Evolutionary conservation across 441 rosid genomes (phyloP).

Genomic region (Brassica hybrid): DNA sequence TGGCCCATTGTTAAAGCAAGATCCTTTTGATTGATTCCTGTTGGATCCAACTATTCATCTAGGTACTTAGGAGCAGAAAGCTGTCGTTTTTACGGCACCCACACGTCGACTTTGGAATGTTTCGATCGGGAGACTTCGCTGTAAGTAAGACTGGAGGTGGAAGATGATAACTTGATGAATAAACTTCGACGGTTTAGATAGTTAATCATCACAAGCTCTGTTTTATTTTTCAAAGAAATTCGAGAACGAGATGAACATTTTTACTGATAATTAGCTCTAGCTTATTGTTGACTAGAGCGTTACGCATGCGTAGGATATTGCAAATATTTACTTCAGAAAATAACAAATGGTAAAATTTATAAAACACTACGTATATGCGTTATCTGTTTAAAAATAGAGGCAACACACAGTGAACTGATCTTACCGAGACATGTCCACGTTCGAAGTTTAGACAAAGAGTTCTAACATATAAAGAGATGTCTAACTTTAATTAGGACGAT

Average conservation of each 20-base stretch:
- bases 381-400: background rate
- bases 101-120: background rate
- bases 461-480: no score
- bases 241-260: background rate
- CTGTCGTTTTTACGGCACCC: background rate
- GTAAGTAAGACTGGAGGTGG: background rate
- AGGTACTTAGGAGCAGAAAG: background rate
- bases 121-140: background rate
- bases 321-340: background rate
- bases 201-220: no score
- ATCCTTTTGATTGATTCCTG: background rate
- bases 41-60: constrained; percentile 9
- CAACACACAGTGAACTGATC: background rate
- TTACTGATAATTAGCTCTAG: background rate
- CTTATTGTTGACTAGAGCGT: background rate
- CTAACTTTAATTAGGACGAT: no score
- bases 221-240: background rate
- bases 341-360: background rate
- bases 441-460: no score
- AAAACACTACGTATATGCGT: background rate
- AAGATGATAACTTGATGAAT: background rate
- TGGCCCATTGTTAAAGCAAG: background rate
- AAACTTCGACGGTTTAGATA: background rate
- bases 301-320: background rate
- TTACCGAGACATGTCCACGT: no score